phyloP scores from a whole-genome alignment of 2,329 filamentous ascomycete species.

The Pyrenophora seminiperda region DNA sequence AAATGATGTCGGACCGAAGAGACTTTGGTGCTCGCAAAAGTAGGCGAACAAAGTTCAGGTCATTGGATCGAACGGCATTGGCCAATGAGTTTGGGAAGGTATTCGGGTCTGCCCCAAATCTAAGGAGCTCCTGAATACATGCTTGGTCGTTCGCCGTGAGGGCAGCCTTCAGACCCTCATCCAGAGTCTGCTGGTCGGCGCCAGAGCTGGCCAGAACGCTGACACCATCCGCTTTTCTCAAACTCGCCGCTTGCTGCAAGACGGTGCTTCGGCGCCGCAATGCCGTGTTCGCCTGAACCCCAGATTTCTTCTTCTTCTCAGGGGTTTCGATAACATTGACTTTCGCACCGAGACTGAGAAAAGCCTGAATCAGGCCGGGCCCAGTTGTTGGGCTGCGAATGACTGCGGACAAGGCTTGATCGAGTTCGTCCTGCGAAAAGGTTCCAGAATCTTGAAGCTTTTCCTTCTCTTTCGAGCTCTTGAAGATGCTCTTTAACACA shows the following conservation, averaged over 20 bases:
- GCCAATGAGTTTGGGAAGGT: conserved; percentile 39
- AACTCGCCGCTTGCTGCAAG: conserved; percentile 42
- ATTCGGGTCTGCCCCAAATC: conserved; percentile 43
- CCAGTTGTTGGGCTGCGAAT: conserved; percentile 38
- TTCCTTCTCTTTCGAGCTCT: conserved; percentile 44
- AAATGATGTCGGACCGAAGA: conserved; percentile 37
- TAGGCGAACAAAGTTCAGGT: conserved; percentile 37
- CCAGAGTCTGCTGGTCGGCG: conserved; percentile 43
- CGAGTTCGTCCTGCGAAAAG: conserved; percentile 45
- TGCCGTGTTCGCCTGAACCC: conserved; percentile 23
- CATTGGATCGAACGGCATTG: conserved; percentile 38
- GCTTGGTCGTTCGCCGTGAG: conserved; percentile 39
- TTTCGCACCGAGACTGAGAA: conserved; percentile 42
- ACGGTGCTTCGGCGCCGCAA: conserved; percentile 44
- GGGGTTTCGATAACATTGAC: conserved; percentile 36
- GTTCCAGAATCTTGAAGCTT: conserved; percentile 34
- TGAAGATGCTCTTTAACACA: conserved; percentile 44
- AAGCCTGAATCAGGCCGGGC: conserved; percentile 42
- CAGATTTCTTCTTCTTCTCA: conserved; percentile 25
- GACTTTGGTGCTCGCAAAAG: conserved; percentile 43
- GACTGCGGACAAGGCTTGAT: conserved; percentile 41
- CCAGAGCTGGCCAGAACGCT: conserved; percentile 41
- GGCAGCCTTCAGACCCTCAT: conserved; percentile 43
- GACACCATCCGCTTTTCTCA: conserved; percentile 38
- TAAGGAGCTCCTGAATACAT: conserved; percentile 42